Base-by-base conservation (phyloP, 2,329 filamentous ascomycete genomes). In the Beauveria australis region DNA sequence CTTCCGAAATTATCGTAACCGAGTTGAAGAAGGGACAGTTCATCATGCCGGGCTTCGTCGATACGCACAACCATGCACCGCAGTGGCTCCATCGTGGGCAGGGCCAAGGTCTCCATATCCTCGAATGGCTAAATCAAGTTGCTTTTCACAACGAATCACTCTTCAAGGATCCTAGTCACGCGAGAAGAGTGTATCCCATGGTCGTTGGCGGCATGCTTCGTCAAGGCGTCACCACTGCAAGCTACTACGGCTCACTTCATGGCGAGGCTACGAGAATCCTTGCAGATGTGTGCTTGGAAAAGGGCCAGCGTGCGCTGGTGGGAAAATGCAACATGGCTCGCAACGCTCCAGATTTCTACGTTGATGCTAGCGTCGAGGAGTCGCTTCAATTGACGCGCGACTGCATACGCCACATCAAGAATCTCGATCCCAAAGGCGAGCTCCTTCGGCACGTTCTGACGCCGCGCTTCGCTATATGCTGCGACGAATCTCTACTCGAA, bases 1-100 rank as follows among this genome's bases (percentile, higher is more conserved):
- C 67, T 24, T 46, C 48, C 5, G 55, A 60, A 7, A 37, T 28
- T n/a, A 59, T 61, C 3, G 33, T 67, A 9, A 55, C 37, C 1
- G 55, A 59, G 14, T 72, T 82, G 3, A 53, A 65, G 2, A 72
- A 68, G 8, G 76, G 76, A 44, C 71, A 82, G 51, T 84, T 86
- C 65, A 70, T 86, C 53, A 78, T 85, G 61, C 83, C 84, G 0
- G 82, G 83, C 48, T 81, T 86, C 66, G 74, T 89, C 58, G 86
- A 89, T 72, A 88, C 85, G 1, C 86, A 89, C 70, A 87, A 86
- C 63, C 86, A 89, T 66, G 86, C 86, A 0, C 85, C 86, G 44
- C 79, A 83, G 65, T 81, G 77, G 75, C 71, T 76, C 16, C 76
- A 77, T 70, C 73, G 78, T 26, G 77, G 80, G 30, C 71, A 81